Conservation (phyloP, 306 rosid genomes). For the Quercus rubra region DNA sequence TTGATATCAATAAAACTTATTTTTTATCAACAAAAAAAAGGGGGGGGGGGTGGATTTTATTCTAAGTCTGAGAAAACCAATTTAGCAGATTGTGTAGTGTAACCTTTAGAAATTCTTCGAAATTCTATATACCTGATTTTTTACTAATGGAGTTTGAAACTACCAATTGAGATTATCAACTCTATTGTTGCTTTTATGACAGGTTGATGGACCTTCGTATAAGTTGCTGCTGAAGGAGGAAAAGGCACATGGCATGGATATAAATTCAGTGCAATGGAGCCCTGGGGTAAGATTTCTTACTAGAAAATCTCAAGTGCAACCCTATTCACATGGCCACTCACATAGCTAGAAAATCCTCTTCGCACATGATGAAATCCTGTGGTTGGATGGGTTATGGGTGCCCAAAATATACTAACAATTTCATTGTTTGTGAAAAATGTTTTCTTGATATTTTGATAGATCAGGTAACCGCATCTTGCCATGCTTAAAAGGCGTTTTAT, state of each 20-base stretch:
- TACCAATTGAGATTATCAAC: not conserved
- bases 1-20: too few relatives aligned
- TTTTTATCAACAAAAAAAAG: too few relatives aligned
- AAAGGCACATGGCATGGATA: constrained; percentile 76
- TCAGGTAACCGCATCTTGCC: not conserved
- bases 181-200: constrained; percentile 13
- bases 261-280: constrained; percentile 87
- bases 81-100: not conserved
- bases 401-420: not conserved
- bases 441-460: not conserved
- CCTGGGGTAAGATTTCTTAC: constrained; percentile 69
- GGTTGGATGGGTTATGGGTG: not conserved
- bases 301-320: not conserved
- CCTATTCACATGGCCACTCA: not conserved
- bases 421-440: not conserved
- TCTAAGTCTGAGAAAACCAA: not conserved
- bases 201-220: constrained; percentile 68
- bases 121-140: not conserved
- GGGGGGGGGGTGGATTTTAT: not conserved
- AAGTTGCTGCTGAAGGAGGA: constrained; percentile 70
- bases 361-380: not conserved
- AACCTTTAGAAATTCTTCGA: not conserved
- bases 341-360: not conserved
- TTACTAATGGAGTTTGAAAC: not conserved
- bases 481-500: not conserved